Conservation (phyloP, 371 early-diverging fungal genomes). For the Blakeslea trispora region DNA sequence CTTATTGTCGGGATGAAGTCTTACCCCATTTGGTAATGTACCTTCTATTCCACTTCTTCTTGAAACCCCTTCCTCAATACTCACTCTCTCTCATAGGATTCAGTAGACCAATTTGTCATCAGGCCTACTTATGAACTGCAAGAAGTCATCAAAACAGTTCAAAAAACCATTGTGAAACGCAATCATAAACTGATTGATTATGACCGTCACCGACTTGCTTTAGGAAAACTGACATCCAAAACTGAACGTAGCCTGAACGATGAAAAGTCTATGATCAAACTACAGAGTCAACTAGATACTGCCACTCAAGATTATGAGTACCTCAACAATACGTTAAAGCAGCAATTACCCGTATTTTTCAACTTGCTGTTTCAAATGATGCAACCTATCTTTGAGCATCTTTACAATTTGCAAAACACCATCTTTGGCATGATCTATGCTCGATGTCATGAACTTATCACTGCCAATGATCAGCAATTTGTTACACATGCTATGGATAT, state of each 20-base stretch:
- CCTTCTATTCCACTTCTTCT: too few relatives aligned
- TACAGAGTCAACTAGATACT: constrained; percentile 67
- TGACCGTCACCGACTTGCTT: constrained; percentile 67
- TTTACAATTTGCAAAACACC: constrained; percentile 71
- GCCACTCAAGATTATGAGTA: constrained; percentile 77
- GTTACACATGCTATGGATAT: constrained; percentile 38
- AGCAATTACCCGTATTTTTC: constrained; percentile 72
- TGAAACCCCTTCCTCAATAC: too few relatives aligned
- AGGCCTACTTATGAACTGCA: constrained; percentile 64
- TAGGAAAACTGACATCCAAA: constrained; percentile 65
- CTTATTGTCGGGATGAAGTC: constrained; percentile 55
- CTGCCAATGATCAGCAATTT: constrained; percentile 40
- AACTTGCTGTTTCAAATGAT: constrained; percentile 60
- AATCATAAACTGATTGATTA: constrained; percentile 81
- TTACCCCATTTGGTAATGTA: constrained; percentile 61
- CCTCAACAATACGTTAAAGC: constrained; percentile 66
- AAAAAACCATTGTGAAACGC: constrained; percentile 72
- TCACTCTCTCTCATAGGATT: constrained; percentile 53
- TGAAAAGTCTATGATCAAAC: constrained; percentile 67
- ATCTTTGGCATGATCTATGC: constrained; percentile 61
- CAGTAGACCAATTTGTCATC: constrained; percentile 69
- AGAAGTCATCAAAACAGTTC: constrained; percentile 61
- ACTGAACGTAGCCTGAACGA: constrained; percentile 63
- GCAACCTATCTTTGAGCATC: constrained; percentile 72
- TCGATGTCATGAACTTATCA: constrained; percentile 54